Evolutionary conservation across 495 filamentous ascomycete genomes (phyloP), one percentile per base, ranked within the genome.

Genomic region (Hypoxylon crocopeplum): DNA sequence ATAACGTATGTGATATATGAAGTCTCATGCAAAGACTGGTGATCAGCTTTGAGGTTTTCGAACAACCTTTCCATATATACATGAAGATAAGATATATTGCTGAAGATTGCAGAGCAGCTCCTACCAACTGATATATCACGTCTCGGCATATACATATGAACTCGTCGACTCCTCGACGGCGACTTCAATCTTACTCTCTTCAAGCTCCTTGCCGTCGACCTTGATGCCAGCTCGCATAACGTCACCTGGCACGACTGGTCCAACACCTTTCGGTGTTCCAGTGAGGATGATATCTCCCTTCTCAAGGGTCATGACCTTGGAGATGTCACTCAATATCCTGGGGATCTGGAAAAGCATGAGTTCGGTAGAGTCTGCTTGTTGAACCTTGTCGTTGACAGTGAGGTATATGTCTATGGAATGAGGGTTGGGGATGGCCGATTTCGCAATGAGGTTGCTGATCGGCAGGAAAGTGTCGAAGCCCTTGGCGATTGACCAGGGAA

Each of bases 391-490:
- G 72, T 94, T 93, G 49, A 98, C 90, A 16, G 75, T 85, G 29
- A 98, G 81, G 62, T 88, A 91, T 37, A 98, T 79, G 73, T 93
- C 88, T 33, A 89, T 87, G 55, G 91, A 84, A 68, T 97, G 91
- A 27, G 94, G 94, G 77, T 97, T 86, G 11, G 89, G 87, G 58
- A 98, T 89, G 49, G 75, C 76, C 15, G 84, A 78, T 76, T 92
- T 94, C 34, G 83, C 73, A 56, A 98, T 96, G 49, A 86, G 79
- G 33, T 87, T 75, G 59, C 84, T 88, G 55, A 98, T 81, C 39
- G 94, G 94, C 7, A 93, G 80, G 80, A 98, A 98, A 16, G 94
- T 98, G 68, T 98, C 95, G 72, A 97, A 97, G 32, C 95, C 95
- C 77, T 98, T 98, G 55, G 88, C 85, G 57, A 97, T 94, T 49